A percentile compares a stretch with the other conserved stretches of the same genome.
phyloP scores from a whole-genome alignment of 1,284 basidiomycete species.

The Tilletia walkeri region DNA sequence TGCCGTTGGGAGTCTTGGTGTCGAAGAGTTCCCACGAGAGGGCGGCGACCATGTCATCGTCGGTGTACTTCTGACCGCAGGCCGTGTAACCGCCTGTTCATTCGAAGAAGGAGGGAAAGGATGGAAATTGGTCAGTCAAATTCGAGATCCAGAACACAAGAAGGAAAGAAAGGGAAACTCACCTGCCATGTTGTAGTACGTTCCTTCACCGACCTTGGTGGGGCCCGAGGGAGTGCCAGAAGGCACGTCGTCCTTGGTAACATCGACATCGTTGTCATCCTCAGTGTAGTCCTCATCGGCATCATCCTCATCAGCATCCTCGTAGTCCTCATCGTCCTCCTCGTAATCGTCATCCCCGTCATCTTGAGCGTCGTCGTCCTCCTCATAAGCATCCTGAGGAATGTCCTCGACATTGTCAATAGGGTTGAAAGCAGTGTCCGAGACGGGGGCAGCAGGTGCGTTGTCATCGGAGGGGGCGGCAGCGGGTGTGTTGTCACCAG shows the following conservation, averaged over 20 bases:
- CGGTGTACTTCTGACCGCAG: conserved; percentile 40
- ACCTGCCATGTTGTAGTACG: conserved; percentile 36
- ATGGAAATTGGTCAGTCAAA: not conserved
- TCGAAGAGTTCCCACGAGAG: conserved; percentile 41
- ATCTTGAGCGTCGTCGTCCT: not conserved
- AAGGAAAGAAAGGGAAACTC: not conserved
- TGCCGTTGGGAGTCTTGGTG: conserved; percentile 32
- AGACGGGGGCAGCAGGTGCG: not conserved
- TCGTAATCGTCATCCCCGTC: conserved; percentile 5
- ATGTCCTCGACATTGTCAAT: conserved; percentile 16
- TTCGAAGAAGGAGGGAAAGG: not conserved
- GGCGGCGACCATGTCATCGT: conserved; percentile 48
- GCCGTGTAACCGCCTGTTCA: conserved; percentile 38
- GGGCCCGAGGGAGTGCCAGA: conserved; percentile 23
- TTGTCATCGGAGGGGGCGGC: not conserved
- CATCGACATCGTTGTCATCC: no score
- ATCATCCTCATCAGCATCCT: no score
- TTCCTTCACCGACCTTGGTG: conserved; percentile 50
- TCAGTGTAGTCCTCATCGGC: no score
- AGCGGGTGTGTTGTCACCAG: not conserved
- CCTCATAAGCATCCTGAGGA: not conserved
- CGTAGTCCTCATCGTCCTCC: conserved; percentile 4
- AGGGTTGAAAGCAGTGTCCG: conserved; percentile 24
- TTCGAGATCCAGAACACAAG: not conserved
- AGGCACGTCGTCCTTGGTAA: no score